A percentile compares a stretch with the other conserved stretches of the same genome.
Evolutionary conservation across 495 filamentous ascomycete genomes (phyloP).

Genomic region (Penicillium egyptiacum): DNA sequence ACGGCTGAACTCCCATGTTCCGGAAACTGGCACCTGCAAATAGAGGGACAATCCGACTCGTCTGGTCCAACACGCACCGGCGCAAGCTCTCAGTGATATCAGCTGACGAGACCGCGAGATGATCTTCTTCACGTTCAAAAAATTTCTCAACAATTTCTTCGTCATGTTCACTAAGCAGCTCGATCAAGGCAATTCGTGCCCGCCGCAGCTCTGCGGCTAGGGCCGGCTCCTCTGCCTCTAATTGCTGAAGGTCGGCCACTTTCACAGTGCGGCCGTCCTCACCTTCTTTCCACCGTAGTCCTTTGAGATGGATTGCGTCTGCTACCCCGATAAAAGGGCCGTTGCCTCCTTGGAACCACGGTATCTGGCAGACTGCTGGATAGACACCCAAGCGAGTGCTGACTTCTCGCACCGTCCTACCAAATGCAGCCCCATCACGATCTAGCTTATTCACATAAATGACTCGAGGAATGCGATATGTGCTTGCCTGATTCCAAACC

Average conservation of each 20-base stretch:
- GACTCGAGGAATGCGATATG: constrained; percentile 81
- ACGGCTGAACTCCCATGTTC: constrained; percentile 91
- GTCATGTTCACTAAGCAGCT: constrained; percentile 83
- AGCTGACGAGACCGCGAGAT: constrained; percentile 59
- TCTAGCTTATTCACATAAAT: constrained; percentile 97
- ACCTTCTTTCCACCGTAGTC: constrained; percentile 55
- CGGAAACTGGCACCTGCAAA: constrained; percentile 91
- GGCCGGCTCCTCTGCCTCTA: constrained; percentile 50
- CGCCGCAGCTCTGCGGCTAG: constrained; percentile 70
- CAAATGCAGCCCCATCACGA: constrained; percentile 89
- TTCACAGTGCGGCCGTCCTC: constrained; percentile 67
- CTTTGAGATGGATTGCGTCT: constrained; percentile 68
- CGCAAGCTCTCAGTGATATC: constrained; percentile 74
- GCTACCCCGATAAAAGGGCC: constrained; percentile 78
- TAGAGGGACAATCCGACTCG: constrained; percentile 72
- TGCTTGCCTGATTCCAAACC: constrained; percentile 88
- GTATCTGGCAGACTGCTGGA: constrained; percentile 92
- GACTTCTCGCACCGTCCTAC: constrained; percentile 80
- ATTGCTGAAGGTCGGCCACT: constrained; percentile 46
- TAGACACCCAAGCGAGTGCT: constrained; percentile 74
- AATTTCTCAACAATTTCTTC: constrained; percentile 82
- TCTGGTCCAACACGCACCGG: constrained; percentile 57
- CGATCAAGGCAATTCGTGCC: constrained; percentile 76
- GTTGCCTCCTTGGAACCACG: constrained; percentile 78
- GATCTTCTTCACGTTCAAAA: constrained; percentile 71